phyloP scores from a whole-genome alignment of 345 rosid species.

The Camelina laxa region DNA sequence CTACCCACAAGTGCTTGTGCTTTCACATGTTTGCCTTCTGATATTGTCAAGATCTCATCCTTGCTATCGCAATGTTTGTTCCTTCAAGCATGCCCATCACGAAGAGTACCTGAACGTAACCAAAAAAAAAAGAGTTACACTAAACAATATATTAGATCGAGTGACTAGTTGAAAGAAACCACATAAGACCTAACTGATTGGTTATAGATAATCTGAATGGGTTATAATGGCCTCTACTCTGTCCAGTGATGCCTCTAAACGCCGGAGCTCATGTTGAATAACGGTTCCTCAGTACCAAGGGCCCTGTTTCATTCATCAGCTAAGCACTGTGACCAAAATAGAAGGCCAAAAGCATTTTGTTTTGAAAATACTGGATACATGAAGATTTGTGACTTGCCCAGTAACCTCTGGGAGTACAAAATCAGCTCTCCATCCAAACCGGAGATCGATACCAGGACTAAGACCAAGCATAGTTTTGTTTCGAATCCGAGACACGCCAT shows the following conservation, averaged over 20 bases:
- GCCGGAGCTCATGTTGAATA: slow-evolving; percentile 83
- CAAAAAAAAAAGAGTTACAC: background rate
- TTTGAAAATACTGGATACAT: background rate
- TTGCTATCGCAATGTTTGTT: slow-evolving; percentile 13
- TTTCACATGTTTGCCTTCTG: slow-evolving; percentile 10
- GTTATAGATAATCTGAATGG: slow-evolving; percentile 44
- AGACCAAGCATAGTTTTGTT: slow-evolving; percentile 82
- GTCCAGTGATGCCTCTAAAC: slow-evolving; percentile 82
- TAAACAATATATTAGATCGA: slow-evolving; percentile 1
- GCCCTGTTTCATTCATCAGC: slow-evolving; percentile 57
- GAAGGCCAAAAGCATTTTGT: background rate
- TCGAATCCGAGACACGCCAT: slow-evolving; percentile 74
- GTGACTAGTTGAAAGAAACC: slow-evolving; percentile 21
- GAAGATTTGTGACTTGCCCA: slow-evolving; percentile 53
- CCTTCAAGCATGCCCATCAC: slow-evolving; percentile 8
- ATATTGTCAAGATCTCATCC: slow-evolving; percentile 17
- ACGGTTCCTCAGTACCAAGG: slow-evolving; percentile 72
- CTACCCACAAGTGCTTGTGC: background rate
- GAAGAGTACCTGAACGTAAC: slow-evolving; percentile 24
- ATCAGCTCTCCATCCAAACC: slow-evolving; percentile 93
- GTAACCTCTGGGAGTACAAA: slow-evolving; percentile 84
- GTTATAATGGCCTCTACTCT: slow-evolving; percentile 82
- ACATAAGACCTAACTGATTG: background rate
- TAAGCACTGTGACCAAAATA: background rate
- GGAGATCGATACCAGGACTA: slow-evolving; percentile 82